Evolutionary conservation across 495 filamentous ascomycete genomes (phyloP).

Genomic region (Penicillium verhagenii): DNA sequence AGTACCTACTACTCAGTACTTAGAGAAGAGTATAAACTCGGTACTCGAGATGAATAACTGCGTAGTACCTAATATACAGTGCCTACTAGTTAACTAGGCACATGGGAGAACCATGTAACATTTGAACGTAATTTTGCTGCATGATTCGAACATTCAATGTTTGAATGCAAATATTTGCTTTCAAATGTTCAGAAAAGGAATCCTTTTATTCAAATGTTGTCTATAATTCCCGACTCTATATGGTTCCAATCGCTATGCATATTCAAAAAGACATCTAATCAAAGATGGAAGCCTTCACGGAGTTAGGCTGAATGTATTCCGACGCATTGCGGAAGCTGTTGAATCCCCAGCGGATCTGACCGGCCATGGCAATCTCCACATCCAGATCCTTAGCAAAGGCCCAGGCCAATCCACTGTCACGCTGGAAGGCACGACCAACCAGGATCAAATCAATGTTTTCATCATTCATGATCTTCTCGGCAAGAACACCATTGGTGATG

Average conservation of each 20-base stretch:
- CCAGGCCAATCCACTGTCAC: conserved; percentile 67
- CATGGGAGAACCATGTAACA: no score
- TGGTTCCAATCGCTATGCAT: conserved; percentile 1
- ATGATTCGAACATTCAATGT: no score
- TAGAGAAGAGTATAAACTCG: no score
- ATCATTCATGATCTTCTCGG: conserved; percentile 56
- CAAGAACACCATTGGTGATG: conserved; percentile 60
- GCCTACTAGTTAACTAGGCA: no score
- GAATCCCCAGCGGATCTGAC: conserved; percentile 64
- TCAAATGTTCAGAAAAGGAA: no score
- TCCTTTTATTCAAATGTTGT: no score
- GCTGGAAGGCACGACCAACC: conserved; percentile 68
- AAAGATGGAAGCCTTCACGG: conserved; percentile 36
- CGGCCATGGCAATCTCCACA: conserved; percentile 59
- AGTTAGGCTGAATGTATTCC: conserved; percentile 38
- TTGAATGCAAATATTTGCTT: no score
- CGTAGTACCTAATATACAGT: no score
- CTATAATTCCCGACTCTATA: no score
- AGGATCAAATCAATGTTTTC: conserved; percentile 59
- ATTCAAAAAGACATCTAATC: conserved; percentile 15
- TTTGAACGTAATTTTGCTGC: no score
- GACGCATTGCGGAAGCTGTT: conserved; percentile 38
- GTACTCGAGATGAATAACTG: no score
- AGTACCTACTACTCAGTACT: no score
- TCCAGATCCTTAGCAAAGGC: conserved; percentile 66